phyloP scores from a whole-genome alignment of 2,329 filamentous ascomycete genomes.

The Diplodia seriata region DNA sequence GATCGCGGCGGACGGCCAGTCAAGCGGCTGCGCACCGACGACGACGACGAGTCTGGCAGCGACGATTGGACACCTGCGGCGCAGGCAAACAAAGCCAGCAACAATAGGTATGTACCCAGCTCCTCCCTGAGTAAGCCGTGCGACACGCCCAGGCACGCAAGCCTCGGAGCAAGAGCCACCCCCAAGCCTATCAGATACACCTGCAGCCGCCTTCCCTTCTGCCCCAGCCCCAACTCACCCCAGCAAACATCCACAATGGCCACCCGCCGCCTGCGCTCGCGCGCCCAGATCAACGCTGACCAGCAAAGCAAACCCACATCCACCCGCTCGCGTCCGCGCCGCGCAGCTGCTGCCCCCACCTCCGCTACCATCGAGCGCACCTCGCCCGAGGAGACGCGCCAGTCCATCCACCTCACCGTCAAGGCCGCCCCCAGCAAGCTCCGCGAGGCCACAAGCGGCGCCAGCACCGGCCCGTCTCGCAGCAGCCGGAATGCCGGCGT shows the following conservation, averaged over 20 bases:
- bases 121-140: slow-evolving; percentile 28
- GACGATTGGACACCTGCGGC: slow-evolving; percentile 43
- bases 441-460: slow-evolving; percentile 54
- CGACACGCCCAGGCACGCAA: slow-evolving; percentile 29
- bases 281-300: slow-evolving; percentile 39
- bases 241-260: slow-evolving; percentile 35
- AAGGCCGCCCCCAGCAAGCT: slow-evolving; percentile 59
- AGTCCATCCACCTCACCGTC: slow-evolving; percentile 57
- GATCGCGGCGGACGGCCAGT: slow-evolving; percentile 37
- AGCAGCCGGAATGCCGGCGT: slow-evolving; percentile 39
- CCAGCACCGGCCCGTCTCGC: slow-evolving; percentile 39
- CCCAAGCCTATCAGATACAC: slow-evolving; percentile 30
- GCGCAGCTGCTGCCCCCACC: slow-evolving; percentile 41
- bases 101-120: slow-evolving; percentile 29
- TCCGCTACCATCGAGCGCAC: slow-evolving; percentile 45
- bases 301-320: slow-evolving; percentile 46
- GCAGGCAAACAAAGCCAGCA: slow-evolving; percentile 34
- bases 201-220: slow-evolving; percentile 22
- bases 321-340: slow-evolving; percentile 47
- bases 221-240: slow-evolving; percentile 5
- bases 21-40: slow-evolving; percentile 51
- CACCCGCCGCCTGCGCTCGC: slow-evolving; percentile 49
- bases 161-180: slow-evolving; percentile 27
- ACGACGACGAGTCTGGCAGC: slow-evolving; percentile 43
- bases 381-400: slow-evolving; percentile 52